Base-by-base conservation (phyloP, 2,329 filamentous ascomycete species). In the Daldinia sp. region DNA sequence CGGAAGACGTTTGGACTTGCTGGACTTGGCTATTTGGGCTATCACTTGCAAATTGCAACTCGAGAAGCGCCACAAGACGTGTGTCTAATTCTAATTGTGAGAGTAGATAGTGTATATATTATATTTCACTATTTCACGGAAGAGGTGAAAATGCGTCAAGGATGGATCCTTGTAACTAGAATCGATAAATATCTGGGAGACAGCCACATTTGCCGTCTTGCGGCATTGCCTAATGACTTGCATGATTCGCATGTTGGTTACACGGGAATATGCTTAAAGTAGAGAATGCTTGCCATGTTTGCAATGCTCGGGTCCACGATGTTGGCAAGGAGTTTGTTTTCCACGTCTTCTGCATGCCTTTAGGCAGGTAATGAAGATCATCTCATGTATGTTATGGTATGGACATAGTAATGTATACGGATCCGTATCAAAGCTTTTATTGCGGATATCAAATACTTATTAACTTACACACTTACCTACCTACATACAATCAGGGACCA, bases 1-100 rank as follows among this genome's bases (percentile, higher is more conserved):
- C 53, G 60, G 60, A 56, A 37, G 45, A 49, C 29, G 29, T 49
- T n/a, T 49, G 29, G 27, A 45, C 23, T 27, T n/a, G n/a, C n/a
- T n/a, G n/a, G n/a, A n/a, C n/a, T n/a, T n/a, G n/a, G n/a, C n/a
- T n/a, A n/a, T n/a, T n/a, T n/a, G n/a, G 21, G 25, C 21, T 29
- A 45, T 45, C 11, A 45, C 41, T 45, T 15, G 21, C 21, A 3
- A 45, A 21, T 45, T 43, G 29, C 41, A 41, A 60, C 53, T 63
- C 56, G 52, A 37, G 29, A 23, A 58, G 32, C 63, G 53, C 59
- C 59, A 66, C 63, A 59, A 7, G 11, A 37, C 17, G 32, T 21
- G 13, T 45, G n/a, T n/a, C n/a, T n/a, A n/a, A n/a, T n/a, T n/a
- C 25, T 19, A 32, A 34, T 23, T 45, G 27, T 17, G n/a, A 48